Conservation (phyloP, 2,329 filamentous ascomycete genomes). For the Penicillium sp. region DNA sequence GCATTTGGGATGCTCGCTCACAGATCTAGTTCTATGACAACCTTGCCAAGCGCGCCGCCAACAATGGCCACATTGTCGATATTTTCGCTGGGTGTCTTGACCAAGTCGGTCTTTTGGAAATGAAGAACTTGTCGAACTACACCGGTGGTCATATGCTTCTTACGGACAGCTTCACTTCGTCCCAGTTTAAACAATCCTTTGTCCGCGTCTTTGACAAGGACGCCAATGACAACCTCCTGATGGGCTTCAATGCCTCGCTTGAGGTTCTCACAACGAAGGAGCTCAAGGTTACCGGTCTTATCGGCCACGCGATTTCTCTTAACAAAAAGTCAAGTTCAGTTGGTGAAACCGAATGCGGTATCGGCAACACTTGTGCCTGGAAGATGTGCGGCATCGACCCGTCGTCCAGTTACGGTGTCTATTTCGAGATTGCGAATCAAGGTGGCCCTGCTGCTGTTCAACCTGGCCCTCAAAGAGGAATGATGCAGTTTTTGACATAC, state of each 20-base stretch:
- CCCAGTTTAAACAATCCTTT: slow-evolving; percentile 99
- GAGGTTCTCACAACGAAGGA: slow-evolving; percentile 97
- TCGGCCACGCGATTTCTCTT: slow-evolving; percentile 90
- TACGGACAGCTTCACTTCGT: slow-evolving; percentile 96
- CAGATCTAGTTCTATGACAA: slow-evolving; percentile 78
- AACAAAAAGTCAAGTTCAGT: slow-evolving; percentile 98
- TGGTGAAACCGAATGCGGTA: slow-evolving; percentile 95
- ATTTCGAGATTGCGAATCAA: slow-evolving; percentile 96
- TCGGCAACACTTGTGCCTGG: slow-evolving; percentile 98
- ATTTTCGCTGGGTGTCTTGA: slow-evolving; percentile 97
- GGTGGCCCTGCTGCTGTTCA: slow-evolving; percentile 79
- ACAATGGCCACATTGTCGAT: slow-evolving; percentile 96
- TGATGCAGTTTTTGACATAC: slow-evolving; percentile 98
- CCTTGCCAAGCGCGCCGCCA: slow-evolving; percentile 85
- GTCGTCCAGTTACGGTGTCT: slow-evolving; percentile 85
- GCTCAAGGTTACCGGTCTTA: slow-evolving; percentile 93
- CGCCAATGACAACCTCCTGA: slow-evolving; percentile 83
- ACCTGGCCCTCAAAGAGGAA: slow-evolving; percentile 80
- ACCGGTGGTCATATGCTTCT: slow-evolving; percentile 98
- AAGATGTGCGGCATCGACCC: slow-evolving; percentile 99
- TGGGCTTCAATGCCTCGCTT: slow-evolving; percentile 96
- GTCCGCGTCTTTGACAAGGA: slow-evolving; percentile 97
- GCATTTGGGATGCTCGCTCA: slow-evolving; percentile 14
- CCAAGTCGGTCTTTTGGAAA: slow-evolving; percentile 92
- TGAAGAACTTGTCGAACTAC: slow-evolving; percentile 94